Conservation (phyloP, 2,329 filamentous ascomycete species). For the Pseudocercospora eumusae region DNA sequence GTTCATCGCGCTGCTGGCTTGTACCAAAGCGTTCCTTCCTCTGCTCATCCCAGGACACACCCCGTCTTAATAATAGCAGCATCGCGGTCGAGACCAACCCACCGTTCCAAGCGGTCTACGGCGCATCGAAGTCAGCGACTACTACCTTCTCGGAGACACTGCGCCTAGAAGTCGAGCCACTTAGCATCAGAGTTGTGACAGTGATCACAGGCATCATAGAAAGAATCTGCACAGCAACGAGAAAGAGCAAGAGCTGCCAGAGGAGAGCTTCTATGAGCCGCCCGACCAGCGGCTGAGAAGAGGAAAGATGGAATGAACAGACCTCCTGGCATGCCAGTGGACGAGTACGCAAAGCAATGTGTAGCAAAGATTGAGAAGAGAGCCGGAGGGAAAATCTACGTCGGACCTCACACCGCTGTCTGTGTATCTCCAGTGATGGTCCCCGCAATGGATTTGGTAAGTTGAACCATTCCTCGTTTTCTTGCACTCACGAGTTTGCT, state of each 20-base stretch:
- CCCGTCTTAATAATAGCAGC: conserved; percentile 21
- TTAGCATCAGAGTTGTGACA: conserved; percentile 33
- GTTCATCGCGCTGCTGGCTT: conserved; percentile 45
- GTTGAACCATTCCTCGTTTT: conserved; percentile 4
- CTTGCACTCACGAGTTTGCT: background rate
- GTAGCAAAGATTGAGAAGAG: conserved; percentile 20
- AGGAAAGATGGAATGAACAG: conserved; percentile 22
- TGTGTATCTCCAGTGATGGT: conserved; percentile 24
- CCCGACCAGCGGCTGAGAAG: conserved; percentile 18
- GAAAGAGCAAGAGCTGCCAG: conserved; percentile 15
- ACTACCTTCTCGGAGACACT: conserved; percentile 30
- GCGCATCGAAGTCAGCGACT: conserved; percentile 32
- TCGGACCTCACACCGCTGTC: conserved; percentile 23
- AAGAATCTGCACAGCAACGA: conserved; percentile 25
- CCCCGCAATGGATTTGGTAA: conserved; percentile 24
- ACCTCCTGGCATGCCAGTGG: conserved; percentile 21
- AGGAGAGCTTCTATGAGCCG: conserved; percentile 14
- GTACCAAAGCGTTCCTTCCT: conserved; percentile 49
- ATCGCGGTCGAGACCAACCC: conserved; percentile 23
- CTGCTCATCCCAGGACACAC: conserved; percentile 36
- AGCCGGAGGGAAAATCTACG: conserved; percentile 20
- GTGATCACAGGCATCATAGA: conserved; percentile 29
- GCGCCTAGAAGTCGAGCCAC: conserved; percentile 31
- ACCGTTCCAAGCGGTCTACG: conserved; percentile 29
- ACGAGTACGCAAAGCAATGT: conserved; percentile 21